Conservation (phyloP, 2,329 filamentous ascomycete genomes). For the Aspergillus sp. region DNA sequence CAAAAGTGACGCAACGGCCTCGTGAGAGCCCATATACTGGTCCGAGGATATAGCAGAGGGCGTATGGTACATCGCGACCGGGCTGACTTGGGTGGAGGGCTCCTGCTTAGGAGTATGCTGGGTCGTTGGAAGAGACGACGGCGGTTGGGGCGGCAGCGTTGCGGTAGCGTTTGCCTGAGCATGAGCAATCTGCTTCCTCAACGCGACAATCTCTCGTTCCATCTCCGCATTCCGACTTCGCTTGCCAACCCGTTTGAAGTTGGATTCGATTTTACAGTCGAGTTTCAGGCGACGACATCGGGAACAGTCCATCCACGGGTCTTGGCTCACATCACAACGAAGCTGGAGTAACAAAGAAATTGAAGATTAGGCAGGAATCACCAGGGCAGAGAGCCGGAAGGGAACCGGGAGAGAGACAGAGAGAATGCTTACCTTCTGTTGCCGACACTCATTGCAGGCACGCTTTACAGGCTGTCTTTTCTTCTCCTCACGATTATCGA, state of each 20-base stretch:
- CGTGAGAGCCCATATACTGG: slow-evolving; percentile 48
- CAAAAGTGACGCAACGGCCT: slow-evolving; percentile 51
- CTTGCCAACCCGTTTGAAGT: slow-evolving; percentile 68
- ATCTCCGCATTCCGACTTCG: slow-evolving; percentile 64
- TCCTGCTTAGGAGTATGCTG: slow-evolving; percentile 38
- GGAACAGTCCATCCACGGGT: slow-evolving; percentile 62
- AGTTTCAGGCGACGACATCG: slow-evolving; percentile 64
- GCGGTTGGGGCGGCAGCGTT: slow-evolving; percentile 21
- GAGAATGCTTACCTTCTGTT: slow-evolving; percentile 60
- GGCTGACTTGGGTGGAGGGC: slow-evolving; percentile 35
- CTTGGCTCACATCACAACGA: slow-evolving; percentile 65
- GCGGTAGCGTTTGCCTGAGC: slow-evolving; percentile 27
- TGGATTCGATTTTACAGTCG: slow-evolving; percentile 65
- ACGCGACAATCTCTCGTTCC: slow-evolving; percentile 58
- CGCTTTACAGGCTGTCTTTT: slow-evolving; percentile 55
- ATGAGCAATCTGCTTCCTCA: slow-evolving; percentile 48
- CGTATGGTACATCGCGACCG: slow-evolving; percentile 33
- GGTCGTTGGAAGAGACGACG: slow-evolving; percentile 20
- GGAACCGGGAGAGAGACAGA: not conserved
- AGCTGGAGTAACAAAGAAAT: slow-evolving; percentile 46
- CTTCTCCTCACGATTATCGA: slow-evolving; percentile 43
- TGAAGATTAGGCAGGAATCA: not conserved
- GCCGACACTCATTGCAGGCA: slow-evolving; percentile 68
- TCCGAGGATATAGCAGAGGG: slow-evolving; percentile 39
- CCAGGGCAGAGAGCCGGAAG: not conserved